Evolutionary conservation across 257 asterid genomes (phyloP).

Genomic region (Petrea volubilis): DNA sequence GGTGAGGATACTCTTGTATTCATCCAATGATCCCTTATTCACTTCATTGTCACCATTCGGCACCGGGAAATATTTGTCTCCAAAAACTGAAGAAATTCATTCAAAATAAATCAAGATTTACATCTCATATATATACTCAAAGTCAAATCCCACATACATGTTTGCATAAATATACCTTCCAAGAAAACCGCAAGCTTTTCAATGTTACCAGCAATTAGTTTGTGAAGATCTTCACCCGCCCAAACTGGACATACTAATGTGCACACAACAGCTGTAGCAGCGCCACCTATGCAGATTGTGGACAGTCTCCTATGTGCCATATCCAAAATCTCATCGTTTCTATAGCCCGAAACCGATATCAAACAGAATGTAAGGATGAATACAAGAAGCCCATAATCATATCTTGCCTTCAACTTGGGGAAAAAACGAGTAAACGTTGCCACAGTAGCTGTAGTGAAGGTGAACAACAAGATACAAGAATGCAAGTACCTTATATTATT

Average conservation of each 20-base stretch:
- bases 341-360: slow-evolving; percentile 63
- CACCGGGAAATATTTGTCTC: slow-evolving; percentile 43
- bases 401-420: slow-evolving; percentile 66
- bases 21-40: slow-evolving; percentile 29
- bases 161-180: slow-evolving; percentile 40
- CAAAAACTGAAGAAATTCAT: slow-evolving; percentile 45
- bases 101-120: not conserved
- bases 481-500: too few relatives aligned
- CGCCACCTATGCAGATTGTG: slow-evolving; percentile 60
- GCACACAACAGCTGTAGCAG: slow-evolving; percentile 39
- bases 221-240: slow-evolving; percentile 81
- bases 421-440: slow-evolving; percentile 56
- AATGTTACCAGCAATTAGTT: slow-evolving; percentile 49
- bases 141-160: not conserved
- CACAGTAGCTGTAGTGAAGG: slow-evolving; percentile 49
- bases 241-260: slow-evolving; percentile 59
- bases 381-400: slow-evolving; percentile 66
- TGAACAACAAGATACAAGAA: not conserved
- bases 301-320: slow-evolving; percentile 55
- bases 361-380: slow-evolving; percentile 63
- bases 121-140: not conserved
- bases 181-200: slow-evolving; percentile 61
- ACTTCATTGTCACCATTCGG: slow-evolving; percentile 20
- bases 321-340: slow-evolving; percentile 51
- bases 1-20: slow-evolving; percentile 45